Evolutionary conservation across 2,329 filamentous ascomycete genomes (phyloP), one percentile per base, ranked within the genome.

Genomic region (Colletotrichum endophyticum): DNA sequence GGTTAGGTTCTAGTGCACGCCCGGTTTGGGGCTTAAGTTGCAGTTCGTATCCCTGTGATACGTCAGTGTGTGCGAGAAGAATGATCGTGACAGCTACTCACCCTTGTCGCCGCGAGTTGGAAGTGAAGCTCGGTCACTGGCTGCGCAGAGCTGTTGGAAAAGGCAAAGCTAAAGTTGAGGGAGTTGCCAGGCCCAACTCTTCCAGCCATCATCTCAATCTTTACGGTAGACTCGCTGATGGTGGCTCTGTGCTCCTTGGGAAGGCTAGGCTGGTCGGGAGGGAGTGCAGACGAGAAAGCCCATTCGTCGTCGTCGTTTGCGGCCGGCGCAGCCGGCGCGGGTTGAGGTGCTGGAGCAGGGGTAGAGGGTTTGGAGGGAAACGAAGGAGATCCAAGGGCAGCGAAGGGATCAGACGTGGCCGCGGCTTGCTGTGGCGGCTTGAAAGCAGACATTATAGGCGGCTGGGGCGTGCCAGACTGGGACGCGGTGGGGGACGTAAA

Each of bases 101-200:
- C 96, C 91, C 96, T 99, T 76, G 96, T 97, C 34, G 98, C 96
- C 5, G 97, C 97, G 53, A 98, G 90, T 84, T 98, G 95, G 82
- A 98, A 98, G 75, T 96, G 96, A 34, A 99, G 87, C 78, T 98
- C 94, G 5, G 91, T 90, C 27, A 99, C 90, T 0, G 92, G 90
- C 80, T 94, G 90, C 3, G 90, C 85, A 1, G 93, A 94, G 76
- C 91, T 94, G 83, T 98, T 99, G 22, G 95, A 96, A 83, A 98
- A 98, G n/a, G 91, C 89, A 78, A 96, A 95, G 6, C 92, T 87
- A 63, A 99, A 91, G 34, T 91, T 89, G 61, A 98, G 92, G 4
- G 92, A 86, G 78, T 92, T 87, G 72, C 86, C 85, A 76, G 89
- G 82, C 66, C 89, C 85, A 77, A 89, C 84, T 81, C 95, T 89